Base-by-base conservation (phyloP, 129 eudicot genomes). In the Helichrysum umbraculigerum region DNA sequence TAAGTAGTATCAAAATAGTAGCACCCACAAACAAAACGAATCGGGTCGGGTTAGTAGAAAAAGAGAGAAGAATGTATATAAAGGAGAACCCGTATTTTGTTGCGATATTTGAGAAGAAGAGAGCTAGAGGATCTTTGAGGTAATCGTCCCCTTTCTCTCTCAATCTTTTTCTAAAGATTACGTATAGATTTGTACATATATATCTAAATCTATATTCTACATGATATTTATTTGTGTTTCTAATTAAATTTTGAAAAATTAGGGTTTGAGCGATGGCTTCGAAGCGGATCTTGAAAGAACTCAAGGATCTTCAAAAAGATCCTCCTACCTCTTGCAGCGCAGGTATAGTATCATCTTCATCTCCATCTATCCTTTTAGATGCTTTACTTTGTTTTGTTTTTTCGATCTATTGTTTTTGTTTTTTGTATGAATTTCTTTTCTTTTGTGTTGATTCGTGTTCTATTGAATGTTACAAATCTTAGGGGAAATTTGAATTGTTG, bases 311-410 rank as follows among this genome's bases (percentile, higher is more conserved):
- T 34, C 90, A 88, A 83, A 88, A 86, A 33, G 91, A 89, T 86
- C 91, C 95, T 84, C 95, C 95, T 68, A 84, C 90, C 81, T 89
- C 91, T 64, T 86, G 95, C 86, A 89, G 91, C 73, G 89, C 95
- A 59, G 95, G 95, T 89, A 70, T 19, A 15, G 22, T 79, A 0
- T 71, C 6, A 60, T 7, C 66, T 50, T 1, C 47, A 41, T 47
- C 67, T 7, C 44, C 3, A 47, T 71, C 10, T 28, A 7, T 54
- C 61, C 15, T 47, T 28, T 51, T 20, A 41, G 10, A 57, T 57
- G 6, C 42, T 41, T 64, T 15, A 30, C 44, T 35, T 30, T 50
- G 32, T 50, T 25, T 63, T 8, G 6, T 78, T 79, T 2, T 50
- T 66, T 71, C 51, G 42, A 50, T 50, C 30, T 51, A 51, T 41